These are phyloP conservation scores for Capronia epimyces DNA, from an alignment of 2,329 filamentous ascomycete genomes.

Conservation along the genomic window DNA sequence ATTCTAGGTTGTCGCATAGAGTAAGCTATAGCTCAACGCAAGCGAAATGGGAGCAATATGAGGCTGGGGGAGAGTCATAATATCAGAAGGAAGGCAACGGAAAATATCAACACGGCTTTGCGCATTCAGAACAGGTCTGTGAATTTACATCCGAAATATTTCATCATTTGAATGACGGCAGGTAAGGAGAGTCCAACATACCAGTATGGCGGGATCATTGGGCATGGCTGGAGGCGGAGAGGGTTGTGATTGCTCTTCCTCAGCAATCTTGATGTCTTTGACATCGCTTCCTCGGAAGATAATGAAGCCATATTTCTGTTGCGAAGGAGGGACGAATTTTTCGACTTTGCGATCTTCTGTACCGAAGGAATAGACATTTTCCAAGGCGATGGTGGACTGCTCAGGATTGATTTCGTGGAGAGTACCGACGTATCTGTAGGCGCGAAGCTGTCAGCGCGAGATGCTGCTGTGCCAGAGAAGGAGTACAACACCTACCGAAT, in stretches of 20 bases:
- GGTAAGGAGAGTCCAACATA: conserved; percentile 55
- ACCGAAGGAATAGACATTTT: conserved; percentile 90
- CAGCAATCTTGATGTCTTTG: conserved; percentile 92
- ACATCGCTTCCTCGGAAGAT: conserved; percentile 98
- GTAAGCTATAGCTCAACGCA: conserved; percentile 11
- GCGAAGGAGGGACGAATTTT: conserved; percentile 76
- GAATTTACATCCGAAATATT: conserved; percentile 94
- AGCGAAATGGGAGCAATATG: background rate
- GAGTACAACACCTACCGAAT: conserved; percentile 61
- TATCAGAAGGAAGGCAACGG: conserved; percentile 99
- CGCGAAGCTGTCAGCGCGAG: conserved; percentile 34
- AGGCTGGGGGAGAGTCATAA: conserved; percentile 18
- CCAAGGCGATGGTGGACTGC: conserved; percentile 90
- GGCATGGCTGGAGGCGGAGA: conserved; percentile 65
- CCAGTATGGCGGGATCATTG: conserved; percentile 89
- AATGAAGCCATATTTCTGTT: conserved; percentile 95
- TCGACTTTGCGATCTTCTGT: conserved; percentile 82
- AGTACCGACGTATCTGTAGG: conserved; percentile 78
- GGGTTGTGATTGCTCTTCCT: conserved; percentile 63
- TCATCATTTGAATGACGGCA: conserved; percentile 62
- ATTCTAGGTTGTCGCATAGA: conserved; percentile 34
- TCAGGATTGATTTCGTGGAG: conserved; percentile 98
- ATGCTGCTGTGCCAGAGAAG: conserved; percentile 20
- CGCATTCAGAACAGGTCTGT: conserved; percentile 77
- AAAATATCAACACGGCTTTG: conserved; percentile 92